Base-by-base conservation (phyloP, 805 yeast species). In the Saccharomycopsis amapae region DNA sequence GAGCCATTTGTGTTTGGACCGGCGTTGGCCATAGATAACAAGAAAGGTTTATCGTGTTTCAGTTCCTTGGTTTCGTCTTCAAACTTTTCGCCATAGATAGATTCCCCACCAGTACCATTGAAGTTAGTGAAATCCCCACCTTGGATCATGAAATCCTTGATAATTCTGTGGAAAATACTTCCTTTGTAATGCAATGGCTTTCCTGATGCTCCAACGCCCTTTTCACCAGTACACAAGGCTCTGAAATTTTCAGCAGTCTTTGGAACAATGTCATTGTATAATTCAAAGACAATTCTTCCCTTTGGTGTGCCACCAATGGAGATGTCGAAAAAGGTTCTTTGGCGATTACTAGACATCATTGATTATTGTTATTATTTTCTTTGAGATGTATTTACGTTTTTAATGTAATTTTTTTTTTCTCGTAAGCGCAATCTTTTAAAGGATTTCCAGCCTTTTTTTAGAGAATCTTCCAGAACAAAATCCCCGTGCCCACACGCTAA, bases 1-100 rank as follows among this genome's bases (percentile, higher is more conserved):
- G 96, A 87, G 1, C 97, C 97, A 60, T 93, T 93, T 40, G 97
- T 90, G 62, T 81, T 79, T 49, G 95, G 88, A 15, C 97, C 97
- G 3, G 97, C 85, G 60, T 90, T 90, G 48, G 98, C 97, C 97
- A 90, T 93, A 5, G 95, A 85, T 56, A 90, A 73, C 55, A 93
- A 71, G 63, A 83, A 89, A 45, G 97, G 97, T 58, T 73, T 73
- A 53, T 80, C 87, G 61, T 90, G 97, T 52, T 72, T 75, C 54
- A 76, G 61, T 40, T 71, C 62, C 63, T 93, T 90, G 64, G 82
- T 83, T 64, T 90, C 98, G 62, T 90, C 98, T 59, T 85, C 95
- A 56, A 84, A 84, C 60, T 82, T 82, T 54, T 81, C 89, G 23
- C 93, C 93, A 58, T 84, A 84, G 52, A 84, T 84, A 31, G 86